Evolutionary conservation across 495 filamentous ascomycete species (phyloP), one percentile per base, ranked within the genome.

Genomic region (Penicillium riverlandense): DNA sequence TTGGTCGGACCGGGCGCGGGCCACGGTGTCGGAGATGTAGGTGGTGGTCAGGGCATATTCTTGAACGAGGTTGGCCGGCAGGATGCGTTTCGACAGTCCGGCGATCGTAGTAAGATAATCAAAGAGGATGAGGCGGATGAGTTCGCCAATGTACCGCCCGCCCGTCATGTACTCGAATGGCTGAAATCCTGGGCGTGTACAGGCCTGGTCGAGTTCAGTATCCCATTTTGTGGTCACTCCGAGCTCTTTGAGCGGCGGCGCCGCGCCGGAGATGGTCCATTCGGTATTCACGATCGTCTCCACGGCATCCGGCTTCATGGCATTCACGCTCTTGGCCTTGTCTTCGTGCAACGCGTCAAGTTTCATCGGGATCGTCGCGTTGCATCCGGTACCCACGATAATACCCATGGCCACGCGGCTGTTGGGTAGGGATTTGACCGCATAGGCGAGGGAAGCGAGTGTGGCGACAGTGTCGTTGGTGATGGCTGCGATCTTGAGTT

Each of bases 121-220:
- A 29, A 83, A 63, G 35, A 85, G 72, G 14, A 88, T 79, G 6
- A 90, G 56, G 8, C 88, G 77, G 22, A 80, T 82, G n/a, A 94
- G 71, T 67, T 91, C 88, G 37, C 88, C 88, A 11, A 94, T 73
- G 55, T 94, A 94, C 12, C 86, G 75, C 1, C 88, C 88, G 12
- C 84, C 77, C 1, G 86, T 89, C 85, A 94, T 88, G 59, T 90
- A 90, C 62, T 94, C 88, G 43, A 91, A 82, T 1, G 88, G 88
- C 54, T 90, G 86, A 54, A 91, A 91, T 0, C 86, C 88, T 0
- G 87, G 86, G 1, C 74, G 74, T 53, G 86, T 79, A 54, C 81
- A 80, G 9, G 77, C 76, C 8, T 49, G 52, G 48, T 90, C 85
- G 11, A 94, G 69, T 43, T 72, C 62, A 2, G 60, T 47, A 52